phyloP scores from a whole-genome alignment of 2,329 filamentous ascomycete genomes.

The Orbilia blumenaviensis region DNA sequence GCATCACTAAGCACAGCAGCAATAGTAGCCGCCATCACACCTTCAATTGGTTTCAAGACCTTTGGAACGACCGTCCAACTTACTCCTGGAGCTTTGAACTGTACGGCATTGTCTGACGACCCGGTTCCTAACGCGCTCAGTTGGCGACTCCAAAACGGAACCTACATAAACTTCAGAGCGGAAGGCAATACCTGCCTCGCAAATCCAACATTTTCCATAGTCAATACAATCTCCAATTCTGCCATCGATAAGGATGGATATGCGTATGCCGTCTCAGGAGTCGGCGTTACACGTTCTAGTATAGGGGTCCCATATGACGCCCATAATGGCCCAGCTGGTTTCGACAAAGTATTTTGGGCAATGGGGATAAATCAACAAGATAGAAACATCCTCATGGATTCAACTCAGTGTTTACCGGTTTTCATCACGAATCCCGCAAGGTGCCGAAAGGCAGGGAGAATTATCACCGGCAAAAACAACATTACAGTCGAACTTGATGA shows the following conservation, averaged over 20 bases:
- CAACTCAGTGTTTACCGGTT: slow-evolving; percentile 44
- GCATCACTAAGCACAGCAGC: slow-evolving; percentile 33
- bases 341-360: slow-evolving; percentile 45
- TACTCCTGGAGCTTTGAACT: slow-evolving; percentile 39
- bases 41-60: slow-evolving; percentile 42
- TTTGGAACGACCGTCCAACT: slow-evolving; percentile 39
- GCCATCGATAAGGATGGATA: slow-evolving; percentile 33
- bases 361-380: slow-evolving; percentile 23
- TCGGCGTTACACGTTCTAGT: slow-evolving; percentile 41
- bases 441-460: slow-evolving; percentile 30
- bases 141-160: slow-evolving; percentile 40
- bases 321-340: slow-evolving; percentile 35
- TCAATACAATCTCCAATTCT: slow-evolving; percentile 32
- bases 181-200: slow-evolving; percentile 42
- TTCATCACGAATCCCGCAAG: slow-evolving; percentile 41
- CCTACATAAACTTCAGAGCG: slow-evolving; percentile 36
- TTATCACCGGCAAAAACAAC: slow-evolving; percentile 30
- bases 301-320: slow-evolving; percentile 47
- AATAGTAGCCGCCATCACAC: slow-evolving; percentile 39
- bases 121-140: slow-evolving; percentile 10
- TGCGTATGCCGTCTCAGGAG: slow-evolving; percentile 31
- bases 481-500: slow-evolving; percentile 34
- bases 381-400: slow-evolving; percentile 31
- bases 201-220: slow-evolving; percentile 33
- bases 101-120: slow-evolving; percentile 13